Base-by-base conservation (phyloP, 2,329 filamentous ascomycete species). In the Magnaporthiopsis incrustans region DNA sequence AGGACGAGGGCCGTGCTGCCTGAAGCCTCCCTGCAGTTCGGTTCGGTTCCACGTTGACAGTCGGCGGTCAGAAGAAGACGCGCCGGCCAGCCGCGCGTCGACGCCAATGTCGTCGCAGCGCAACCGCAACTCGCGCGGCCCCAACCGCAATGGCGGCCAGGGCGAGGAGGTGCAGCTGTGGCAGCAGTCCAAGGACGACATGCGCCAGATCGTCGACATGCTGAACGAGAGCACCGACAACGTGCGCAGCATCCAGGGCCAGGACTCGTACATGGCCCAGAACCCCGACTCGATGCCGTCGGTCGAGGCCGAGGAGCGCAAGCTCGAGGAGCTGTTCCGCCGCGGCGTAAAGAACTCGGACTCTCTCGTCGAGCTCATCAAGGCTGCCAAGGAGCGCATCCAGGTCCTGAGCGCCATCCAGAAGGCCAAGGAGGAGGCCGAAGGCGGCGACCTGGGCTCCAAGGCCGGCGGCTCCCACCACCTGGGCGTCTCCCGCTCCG, bases 151-250 rank as follows among this genome's bases (percentile, higher is more conserved):
- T 62, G 77, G 73, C 63, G 75, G 74, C 1, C 76, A 77, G 65
- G 78, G 77, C 56, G 78, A 80, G 65, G 78, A 80, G 64, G 70
- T 77, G 10, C 69, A 71, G 57, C 68, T 78, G 14, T 80, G 78
- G 78, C 73, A 76, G 62, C 73, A 72, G 35, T 69, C 75, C 66
- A 76, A 77, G 66, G 75, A 76, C 5, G 75, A 77, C 62, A 65
- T 79, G 22, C 71, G 71, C 18, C 66, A 64, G 38, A 69, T 76
- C 33, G 64, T 78, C 8, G 73, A 77, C 1, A 67, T 70, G 18
- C 70, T 78, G 64, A 80, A 80, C 64, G 73, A 71, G 35, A 77
- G 76, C 66, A 79, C 74, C 65, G 71, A 74, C 64, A 74, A 75
- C 60, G 68, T 75, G n/a, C 69, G 71, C 53, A 72, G 70, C 38